Base-by-base conservation (phyloP, 768 basidiomycete genomes). In the Macrolepiota albuminosa region DNA sequence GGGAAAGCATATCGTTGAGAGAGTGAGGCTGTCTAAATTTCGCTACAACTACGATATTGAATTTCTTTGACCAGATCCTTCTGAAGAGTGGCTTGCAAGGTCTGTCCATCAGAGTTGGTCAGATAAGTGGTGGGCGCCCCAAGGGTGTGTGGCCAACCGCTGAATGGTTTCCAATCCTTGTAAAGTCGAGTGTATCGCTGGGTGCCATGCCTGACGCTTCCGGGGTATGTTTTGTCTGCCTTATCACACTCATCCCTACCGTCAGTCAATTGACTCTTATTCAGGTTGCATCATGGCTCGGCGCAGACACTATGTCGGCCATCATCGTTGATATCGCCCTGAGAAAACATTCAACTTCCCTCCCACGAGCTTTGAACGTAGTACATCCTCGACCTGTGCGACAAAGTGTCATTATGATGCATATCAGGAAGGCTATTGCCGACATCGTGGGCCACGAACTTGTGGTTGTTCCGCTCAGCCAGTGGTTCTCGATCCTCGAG, bases 101-200 rank as follows among this genome's bases (percentile, higher is more conserved):
- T 3, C 67, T 70, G 2, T 71, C 71, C 3, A 54, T 77, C 24
- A 67, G 77, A 8, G 66, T 78, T 34, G 76, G 76, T 6, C 77
- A 78, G 61, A 69, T 78, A 26, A 67, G 68, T 36, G 77, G 76
- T n/a, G 72, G 71, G 1, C 13, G 14, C 2, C 68, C 69, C 6
- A 73, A 68, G 24, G 77, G 76, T 3, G 72, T 73, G 10, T 79
- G 49, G 78, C 65, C 72, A 2, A 71, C 69, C 11, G 71, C 66
- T 2, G 76, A 78, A 34, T 78, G 77, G 75, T 62, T 78, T 11
- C 75, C 77, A 2, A 73, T 73, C 45, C 64, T 76, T 4, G 64
- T 75, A 18, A 76, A 76, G 56, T 73, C 76, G 2, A 73, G 73
- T 61, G 18, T 68, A 6, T 52, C 62, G 3, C 60, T 74, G 24